phyloP scores from a whole-genome alignment of 352 stramenopile genomes.

The Blastocystis sp. region DNA sequence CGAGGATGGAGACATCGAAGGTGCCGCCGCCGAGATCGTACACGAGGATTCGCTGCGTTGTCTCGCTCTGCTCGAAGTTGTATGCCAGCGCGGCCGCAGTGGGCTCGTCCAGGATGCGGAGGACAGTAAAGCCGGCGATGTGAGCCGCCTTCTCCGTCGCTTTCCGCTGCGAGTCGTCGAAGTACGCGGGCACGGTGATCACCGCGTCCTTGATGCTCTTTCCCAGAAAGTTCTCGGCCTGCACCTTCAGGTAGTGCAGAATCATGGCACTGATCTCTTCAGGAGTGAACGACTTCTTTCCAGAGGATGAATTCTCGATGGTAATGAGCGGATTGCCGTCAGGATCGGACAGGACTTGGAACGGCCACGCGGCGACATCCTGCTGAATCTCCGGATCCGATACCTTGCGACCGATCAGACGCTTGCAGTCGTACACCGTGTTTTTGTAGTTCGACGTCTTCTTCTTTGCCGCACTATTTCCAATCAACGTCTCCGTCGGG shows the following conservation, averaged over 20 bases:
- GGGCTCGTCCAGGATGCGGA: conserved; percentile 86
- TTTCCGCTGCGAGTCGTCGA: conserved; percentile 98
- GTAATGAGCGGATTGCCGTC: conserved; percentile 20
- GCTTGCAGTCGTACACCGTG: conserved; percentile 64
- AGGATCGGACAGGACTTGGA: not conserved
- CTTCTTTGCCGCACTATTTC: conserved; percentile 86
- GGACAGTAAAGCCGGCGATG: conserved; percentile 93
- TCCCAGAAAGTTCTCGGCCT: conserved; percentile 31
- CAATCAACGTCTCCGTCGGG: conserved; percentile 88
- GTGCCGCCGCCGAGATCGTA: conserved; percentile 79
- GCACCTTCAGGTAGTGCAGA: conserved; percentile 19
- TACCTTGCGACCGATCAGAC: conserved; percentile 66
- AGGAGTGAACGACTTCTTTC: conserved; percentile 39
- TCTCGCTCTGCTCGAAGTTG: conserved; percentile 70
- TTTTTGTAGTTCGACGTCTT: conserved; percentile 73
- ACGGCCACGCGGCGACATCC: conserved; percentile 45
- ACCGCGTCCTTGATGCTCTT: conserved; percentile 29
- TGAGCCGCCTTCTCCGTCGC: conserved; percentile 98
- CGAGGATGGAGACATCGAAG: conserved; percentile 95
- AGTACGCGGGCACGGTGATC: conserved; percentile 74
- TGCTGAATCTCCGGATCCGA: conserved; percentile 15
- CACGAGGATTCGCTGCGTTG: conserved; percentile 74
- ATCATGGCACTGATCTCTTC: conserved; percentile 56
- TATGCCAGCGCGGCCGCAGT: conserved; percentile 74
- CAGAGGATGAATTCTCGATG: not conserved